phyloP scores from a whole-genome alignment of 805 yeast species.

The Zygosaccharomyces bailii region DNA sequence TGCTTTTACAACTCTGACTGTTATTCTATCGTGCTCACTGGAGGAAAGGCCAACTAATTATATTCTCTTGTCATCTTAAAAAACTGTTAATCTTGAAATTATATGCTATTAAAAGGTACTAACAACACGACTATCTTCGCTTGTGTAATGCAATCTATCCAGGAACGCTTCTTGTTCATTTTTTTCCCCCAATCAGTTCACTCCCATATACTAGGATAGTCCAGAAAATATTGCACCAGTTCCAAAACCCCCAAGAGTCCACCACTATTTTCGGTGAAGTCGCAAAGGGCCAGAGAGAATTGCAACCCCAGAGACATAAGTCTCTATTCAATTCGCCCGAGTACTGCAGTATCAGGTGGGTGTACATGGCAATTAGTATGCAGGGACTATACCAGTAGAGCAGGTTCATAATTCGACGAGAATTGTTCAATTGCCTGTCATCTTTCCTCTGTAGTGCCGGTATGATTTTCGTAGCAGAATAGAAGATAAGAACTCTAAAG shows the following conservation, averaged over 20 bases:
- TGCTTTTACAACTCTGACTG: slow-evolving; percentile 41
- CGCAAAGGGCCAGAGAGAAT: slow-evolving; percentile 34
- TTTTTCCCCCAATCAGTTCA: slow-evolving; percentile 53
- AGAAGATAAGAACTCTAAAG: slow-evolving; percentile 80
- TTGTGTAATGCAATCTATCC: slow-evolving; percentile 9
- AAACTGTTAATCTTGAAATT: too few relatives aligned
- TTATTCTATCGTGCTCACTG: neutral
- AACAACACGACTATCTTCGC: neutral
- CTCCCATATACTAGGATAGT: slow-evolving; percentile 75
- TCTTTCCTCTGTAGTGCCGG: slow-evolving; percentile 58
- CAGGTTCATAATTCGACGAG: slow-evolving; percentile 44
- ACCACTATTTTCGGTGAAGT: slow-evolving; percentile 34
- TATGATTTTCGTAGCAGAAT: slow-evolving; percentile 89
- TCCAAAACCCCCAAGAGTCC: slow-evolving; percentile 94
- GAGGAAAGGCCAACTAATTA: neutral
- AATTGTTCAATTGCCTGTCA: slow-evolving; percentile 25
- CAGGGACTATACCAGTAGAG: slow-evolving; percentile 91
- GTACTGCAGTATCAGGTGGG: slow-evolving; percentile 89
- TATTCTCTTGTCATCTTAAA: neutral
- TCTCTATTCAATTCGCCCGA: slow-evolving; percentile 69
- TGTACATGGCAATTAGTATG: slow-evolving; percentile 89
- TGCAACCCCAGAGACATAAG: slow-evolving; percentile 54
- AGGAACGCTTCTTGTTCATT: slow-evolving; percentile 4
- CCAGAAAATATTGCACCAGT: slow-evolving; percentile 86
- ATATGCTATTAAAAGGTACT: slow-evolving; percentile 1